Conservation (phyloP, 306 rosid species). For the Quercus parvula region DNA sequence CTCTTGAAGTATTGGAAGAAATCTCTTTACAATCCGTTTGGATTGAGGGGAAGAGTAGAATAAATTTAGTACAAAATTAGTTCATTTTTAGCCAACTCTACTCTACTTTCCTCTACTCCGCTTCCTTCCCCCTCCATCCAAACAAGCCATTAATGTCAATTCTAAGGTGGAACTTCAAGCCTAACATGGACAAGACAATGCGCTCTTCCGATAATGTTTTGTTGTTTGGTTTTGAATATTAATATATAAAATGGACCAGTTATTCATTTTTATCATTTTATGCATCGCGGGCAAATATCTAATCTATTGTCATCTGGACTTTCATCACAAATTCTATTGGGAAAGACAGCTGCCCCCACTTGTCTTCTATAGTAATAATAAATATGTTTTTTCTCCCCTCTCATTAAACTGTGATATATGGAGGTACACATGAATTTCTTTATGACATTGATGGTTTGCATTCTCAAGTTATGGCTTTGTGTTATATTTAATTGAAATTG, state of each 20-base stretch:
- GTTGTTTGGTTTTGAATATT: conserved; percentile 50
- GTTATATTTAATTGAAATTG: conserved; percentile 5
- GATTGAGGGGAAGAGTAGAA: too few species aligned
- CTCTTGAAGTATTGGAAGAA: conserved; percentile 64
- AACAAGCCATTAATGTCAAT: conserved; percentile 22
- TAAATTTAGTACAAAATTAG: too few species aligned
- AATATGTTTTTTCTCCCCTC: not conserved
- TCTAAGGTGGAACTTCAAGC: conserved; percentile 73
- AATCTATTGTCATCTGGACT: not conserved
- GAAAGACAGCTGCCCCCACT: not conserved
- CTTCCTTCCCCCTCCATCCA: too few species aligned
- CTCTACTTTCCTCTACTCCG: too few species aligned
- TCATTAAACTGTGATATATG: not conserved
- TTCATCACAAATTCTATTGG: not conserved
- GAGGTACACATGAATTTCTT: not conserved
- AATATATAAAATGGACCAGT: conserved; percentile 8
- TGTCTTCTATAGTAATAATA: not conserved
- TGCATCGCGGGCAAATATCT: conserved; percentile 9
- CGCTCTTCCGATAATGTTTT: conserved; percentile 63
- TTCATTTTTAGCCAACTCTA: too few species aligned
- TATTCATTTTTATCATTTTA: not conserved
- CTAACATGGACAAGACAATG: conserved; percentile 61
- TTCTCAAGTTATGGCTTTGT: not conserved
- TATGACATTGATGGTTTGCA: not conserved
- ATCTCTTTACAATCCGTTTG: conserved; percentile 25